phyloP scores from a whole-genome alignment of 2,329 filamentous ascomycete genomes.

The Monosporascus ibericus region DNA sequence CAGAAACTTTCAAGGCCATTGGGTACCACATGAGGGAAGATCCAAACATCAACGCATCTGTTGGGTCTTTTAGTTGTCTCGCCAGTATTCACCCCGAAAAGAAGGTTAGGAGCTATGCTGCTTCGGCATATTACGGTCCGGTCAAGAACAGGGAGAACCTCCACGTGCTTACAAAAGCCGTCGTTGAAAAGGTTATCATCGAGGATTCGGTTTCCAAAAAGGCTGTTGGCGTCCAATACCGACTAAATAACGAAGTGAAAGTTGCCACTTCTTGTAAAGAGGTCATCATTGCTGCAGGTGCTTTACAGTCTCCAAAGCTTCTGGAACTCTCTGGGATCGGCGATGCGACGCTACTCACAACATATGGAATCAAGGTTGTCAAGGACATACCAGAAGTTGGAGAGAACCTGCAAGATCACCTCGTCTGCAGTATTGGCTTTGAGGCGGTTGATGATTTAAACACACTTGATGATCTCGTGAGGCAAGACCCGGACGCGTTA shows the following conservation, averaged over 20 bases:
- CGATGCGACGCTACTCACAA: not conserved
- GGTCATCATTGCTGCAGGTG: not conserved
- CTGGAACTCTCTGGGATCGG: not conserved
- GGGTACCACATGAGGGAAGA: not conserved
- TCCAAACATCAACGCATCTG: not conserved
- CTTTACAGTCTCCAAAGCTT: not conserved
- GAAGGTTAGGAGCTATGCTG: conserved; percentile 11
- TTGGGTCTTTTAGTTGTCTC: not conserved
- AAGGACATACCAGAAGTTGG: not conserved
- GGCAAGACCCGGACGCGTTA: conserved; percentile 3
- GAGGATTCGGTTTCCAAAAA: not conserved
- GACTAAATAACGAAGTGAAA: not conserved
- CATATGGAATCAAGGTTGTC: not conserved
- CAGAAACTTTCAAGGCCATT: not conserved
- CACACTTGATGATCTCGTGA: conserved; percentile 3
- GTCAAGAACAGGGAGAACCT: conserved; percentile 11
- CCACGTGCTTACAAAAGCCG: conserved; percentile 4
- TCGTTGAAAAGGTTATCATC: conserved; percentile 12
- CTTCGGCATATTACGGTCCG: conserved; percentile 10
- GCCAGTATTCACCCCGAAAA: conserved; percentile 9
- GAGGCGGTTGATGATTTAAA: conserved; percentile 5
- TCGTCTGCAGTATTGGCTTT: conserved; percentile 3
- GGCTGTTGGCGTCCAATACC: conserved; percentile 1
- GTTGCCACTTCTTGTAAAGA: not conserved
- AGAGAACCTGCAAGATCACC: not conserved